Conservation (phyloP, 495 filamentous ascomycete genomes). For the Xylaria grammica region DNA sequence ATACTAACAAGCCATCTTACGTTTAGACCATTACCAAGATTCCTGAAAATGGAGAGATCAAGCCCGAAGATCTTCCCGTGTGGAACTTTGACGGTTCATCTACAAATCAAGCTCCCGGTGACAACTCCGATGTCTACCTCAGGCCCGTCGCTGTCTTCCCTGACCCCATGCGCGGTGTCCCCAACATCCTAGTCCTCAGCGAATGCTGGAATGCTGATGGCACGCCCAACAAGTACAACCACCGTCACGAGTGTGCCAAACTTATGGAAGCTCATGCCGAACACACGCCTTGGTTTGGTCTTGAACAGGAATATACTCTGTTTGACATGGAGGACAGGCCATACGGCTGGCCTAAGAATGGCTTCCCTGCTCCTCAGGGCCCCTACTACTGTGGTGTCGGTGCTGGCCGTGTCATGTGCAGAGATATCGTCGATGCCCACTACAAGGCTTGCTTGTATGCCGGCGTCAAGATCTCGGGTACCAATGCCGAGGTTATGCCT, state of each 20-base stretch:
- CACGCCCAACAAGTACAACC: constrained; percentile 98
- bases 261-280: constrained; percentile 86
- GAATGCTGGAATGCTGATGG: constrained; percentile 98
- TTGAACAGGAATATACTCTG: constrained; percentile 96
- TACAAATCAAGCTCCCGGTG: constrained; percentile 89
- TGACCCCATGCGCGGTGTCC: constrained; percentile 82
- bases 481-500: constrained; percentile 99
- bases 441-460: constrained; percentile 96
- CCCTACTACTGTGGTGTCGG: constrained; percentile 99
- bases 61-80: constrained; percentile 84
- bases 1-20: constrained; percentile 16
- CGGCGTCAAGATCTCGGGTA: constrained; percentile 92
- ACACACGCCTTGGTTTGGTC: constrained; percentile 94
- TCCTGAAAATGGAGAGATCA: constrained; percentile 50
- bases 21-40: constrained; percentile 81
- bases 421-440: constrained; percentile 98
- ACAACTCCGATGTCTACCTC: constrained; percentile 98
- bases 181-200: constrained; percentile 90
- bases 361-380: constrained; percentile 94
- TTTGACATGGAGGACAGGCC: constrained; percentile 87
- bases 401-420: constrained; percentile 95
- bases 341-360: constrained; percentile 94
- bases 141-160: constrained; percentile 88
- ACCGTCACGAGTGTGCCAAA: constrained; percentile 85
- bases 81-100: constrained; percentile 99